Evolutionary conservation across 1,139 yeast species (phyloP).

Genomic region (Blastobotrys aristatus): DNA sequence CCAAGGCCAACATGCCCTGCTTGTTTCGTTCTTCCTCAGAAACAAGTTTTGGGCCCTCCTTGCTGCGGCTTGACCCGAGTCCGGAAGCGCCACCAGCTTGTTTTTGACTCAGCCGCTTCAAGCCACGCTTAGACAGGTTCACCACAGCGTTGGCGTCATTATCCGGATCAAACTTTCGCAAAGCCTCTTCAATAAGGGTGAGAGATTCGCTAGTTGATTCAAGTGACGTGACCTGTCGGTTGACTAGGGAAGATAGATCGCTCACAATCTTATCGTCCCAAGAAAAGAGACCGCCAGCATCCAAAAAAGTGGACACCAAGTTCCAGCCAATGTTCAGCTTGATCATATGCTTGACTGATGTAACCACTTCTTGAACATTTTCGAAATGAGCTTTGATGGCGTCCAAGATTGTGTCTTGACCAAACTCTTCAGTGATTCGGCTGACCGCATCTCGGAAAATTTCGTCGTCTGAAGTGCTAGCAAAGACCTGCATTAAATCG

Average conservation of each 20-base stretch:
- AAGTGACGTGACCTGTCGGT: conserved; percentile 46
- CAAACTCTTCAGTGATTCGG: conserved; percentile 58
- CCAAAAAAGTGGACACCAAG: conserved; percentile 58
- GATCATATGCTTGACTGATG: conserved; percentile 41
- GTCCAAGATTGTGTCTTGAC: conserved; percentile 29
- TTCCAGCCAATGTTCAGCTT: conserved; percentile 51
- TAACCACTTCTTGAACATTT: conserved; percentile 29
- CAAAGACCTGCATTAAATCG: conserved; percentile 59
- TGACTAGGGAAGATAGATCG: conserved; percentile 43
- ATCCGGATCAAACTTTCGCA: conserved; percentile 29
- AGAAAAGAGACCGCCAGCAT: conserved; percentile 66
- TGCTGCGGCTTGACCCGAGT: not conserved
- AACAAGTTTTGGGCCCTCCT: conserved; percentile 11
- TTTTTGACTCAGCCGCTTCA: conserved; percentile 27
- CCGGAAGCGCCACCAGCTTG: not conserved
- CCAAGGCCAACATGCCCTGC: conserved; percentile 13
- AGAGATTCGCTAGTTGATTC: conserved; percentile 50
- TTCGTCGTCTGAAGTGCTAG: conserved; percentile 46
- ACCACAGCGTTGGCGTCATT: conserved; percentile 21
- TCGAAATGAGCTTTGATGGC: conserved; percentile 22
- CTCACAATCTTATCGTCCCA: conserved; percentile 50
- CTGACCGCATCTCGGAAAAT: conserved; percentile 65
- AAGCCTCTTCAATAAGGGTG: conserved; percentile 51
- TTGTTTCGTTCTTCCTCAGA: conserved; percentile 13
- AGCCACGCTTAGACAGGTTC: conserved; percentile 19